Evolutionary conservation across 352 stramenopile species (phyloP), one percentile per base, ranked within the genome.

Genomic region (Phytophthora colocasiae): DNA sequence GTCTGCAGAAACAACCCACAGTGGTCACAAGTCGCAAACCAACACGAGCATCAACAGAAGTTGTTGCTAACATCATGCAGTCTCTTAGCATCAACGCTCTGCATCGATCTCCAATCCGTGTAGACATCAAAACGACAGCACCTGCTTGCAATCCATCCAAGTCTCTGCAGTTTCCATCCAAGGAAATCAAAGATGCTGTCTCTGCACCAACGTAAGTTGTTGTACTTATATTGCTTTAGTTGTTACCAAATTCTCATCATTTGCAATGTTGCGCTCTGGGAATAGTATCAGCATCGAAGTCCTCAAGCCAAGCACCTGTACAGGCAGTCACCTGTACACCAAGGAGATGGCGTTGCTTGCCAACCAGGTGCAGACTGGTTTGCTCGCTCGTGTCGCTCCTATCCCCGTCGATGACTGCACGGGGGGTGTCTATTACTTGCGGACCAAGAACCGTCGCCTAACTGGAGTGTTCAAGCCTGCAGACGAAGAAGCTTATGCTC

Each of bases 401-500:
- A 66, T 83, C 9, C 63, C 78, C 15, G 72, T 90, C 10, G 75
- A 88, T 7, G 80, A 90, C 61, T 88, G 82, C 54, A 90, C 77
- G 0, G 82, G 85, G 4, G 82, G 85, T 0, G 83, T 90, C 6
- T 93, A 93, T 43, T 88, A 80, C 57, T 64, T 89, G 4, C 73
- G 81, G 22, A 73, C 68, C 3, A 80, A 73, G 41, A 69, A 54
- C 12, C 71, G 71, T 15, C 73, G 80, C 9, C 63, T 93, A 34
- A 70, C 67, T 2, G 83, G 73, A 0, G 72, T 92, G 4, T 92
- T 92, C 60, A 92, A 92, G 46, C 83, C 83, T 0, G 62, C 65
- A 0, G 83, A 92, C 29, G 83, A 92, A 76, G 81, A 92, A 69
- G 64, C 81, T 1, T 90, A 84, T 32, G 81, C 82, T 3, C 53